Evolutionary conservation across 163 green algal species (phyloP).

Genomic region (Coccomyxa subellipsoidea): DNA sequence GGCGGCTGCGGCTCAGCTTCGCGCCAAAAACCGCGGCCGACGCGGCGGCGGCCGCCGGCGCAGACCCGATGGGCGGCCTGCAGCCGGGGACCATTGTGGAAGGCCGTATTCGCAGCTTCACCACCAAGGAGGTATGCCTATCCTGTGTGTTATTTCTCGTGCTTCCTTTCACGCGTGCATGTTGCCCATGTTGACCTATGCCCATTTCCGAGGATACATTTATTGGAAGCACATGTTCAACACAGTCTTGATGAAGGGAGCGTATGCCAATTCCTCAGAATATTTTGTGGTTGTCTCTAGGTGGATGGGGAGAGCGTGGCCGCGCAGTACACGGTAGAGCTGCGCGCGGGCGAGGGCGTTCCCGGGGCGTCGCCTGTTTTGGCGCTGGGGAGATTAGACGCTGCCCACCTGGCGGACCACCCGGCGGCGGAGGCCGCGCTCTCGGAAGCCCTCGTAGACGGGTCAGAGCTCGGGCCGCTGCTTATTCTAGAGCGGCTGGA

Average conservation of each 20-base stretch:
- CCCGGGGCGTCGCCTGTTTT: too few species aligned
- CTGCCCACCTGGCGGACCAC: constrained; percentile 81
- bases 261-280: too few species aligned
- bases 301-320: neutral
- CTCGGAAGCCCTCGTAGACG: constrained; percentile 35
- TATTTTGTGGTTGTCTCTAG: neutral
- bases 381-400: constrained; percentile 52
- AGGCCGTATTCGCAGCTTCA: constrained; percentile 12
- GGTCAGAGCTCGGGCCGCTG: constrained; percentile 41
- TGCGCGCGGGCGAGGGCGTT: neutral
- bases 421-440: constrained; percentile 54
- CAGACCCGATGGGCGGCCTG: constrained; percentile 34
- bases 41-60: neutral
- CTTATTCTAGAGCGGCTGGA: constrained; percentile 72
- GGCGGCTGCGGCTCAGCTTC: constrained; percentile 64
- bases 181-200: too few species aligned
- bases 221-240: too few species aligned
- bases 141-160: too few species aligned
- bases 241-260: too few species aligned
- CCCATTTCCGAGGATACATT: too few species aligned
- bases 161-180: too few species aligned
- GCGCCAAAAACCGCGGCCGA: constrained; percentile 21
- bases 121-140: neutral
- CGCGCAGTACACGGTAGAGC: neutral
- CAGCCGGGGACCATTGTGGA: constrained; percentile 55